phyloP scores from a whole-genome alignment of 2,329 filamentous ascomycete species.

The Calycina marina region DNA sequence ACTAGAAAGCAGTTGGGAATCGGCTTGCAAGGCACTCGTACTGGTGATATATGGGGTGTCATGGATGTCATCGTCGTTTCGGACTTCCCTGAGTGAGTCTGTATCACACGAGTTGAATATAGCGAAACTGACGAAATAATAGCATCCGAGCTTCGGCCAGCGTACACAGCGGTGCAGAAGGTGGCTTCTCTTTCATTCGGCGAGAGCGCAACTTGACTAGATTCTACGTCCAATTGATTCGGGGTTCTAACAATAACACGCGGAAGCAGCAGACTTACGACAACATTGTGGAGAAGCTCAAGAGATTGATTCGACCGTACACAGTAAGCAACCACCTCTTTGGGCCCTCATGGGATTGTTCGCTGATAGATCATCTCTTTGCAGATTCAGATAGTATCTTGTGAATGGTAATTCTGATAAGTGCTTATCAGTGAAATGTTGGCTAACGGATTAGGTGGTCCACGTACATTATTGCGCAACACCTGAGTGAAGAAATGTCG shows the following conservation, averaged over 20 bases:
- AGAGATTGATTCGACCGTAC: constrained; percentile 25
- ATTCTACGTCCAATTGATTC: constrained; percentile 50
- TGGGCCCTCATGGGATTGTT: constrained; percentile 22
- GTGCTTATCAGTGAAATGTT: constrained; percentile 55
- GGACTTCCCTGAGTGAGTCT: constrained; percentile 27
- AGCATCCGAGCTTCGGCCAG: constrained; percentile 44
- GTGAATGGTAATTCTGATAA: constrained; percentile 45
- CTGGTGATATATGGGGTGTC: constrained; percentile 43
- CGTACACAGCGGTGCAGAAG: constrained; percentile 35
- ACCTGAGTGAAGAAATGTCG: constrained; percentile 36
- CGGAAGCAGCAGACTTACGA: background rate
- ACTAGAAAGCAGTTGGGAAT: constrained; percentile 36
- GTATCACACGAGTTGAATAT: constrained; percentile 4
- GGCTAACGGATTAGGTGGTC: constrained; percentile 48
- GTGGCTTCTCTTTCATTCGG: constrained; percentile 47
- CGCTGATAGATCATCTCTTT: constrained; percentile 48
- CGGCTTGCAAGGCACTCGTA: constrained; percentile 42
- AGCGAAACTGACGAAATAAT: constrained; percentile 45
- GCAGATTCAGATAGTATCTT: constrained; percentile 44
- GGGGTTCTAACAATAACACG: no score
- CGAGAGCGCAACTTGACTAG: constrained; percentile 40
- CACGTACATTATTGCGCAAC: constrained; percentile 42
- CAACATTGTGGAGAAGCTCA: no score
- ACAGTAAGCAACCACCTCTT: background rate
- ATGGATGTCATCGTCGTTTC: constrained; percentile 29